These are phyloP conservation scores for Jatropha multifida DNA, from an alignment of 441 rosid species.

Conservation along the genomic window DNA sequence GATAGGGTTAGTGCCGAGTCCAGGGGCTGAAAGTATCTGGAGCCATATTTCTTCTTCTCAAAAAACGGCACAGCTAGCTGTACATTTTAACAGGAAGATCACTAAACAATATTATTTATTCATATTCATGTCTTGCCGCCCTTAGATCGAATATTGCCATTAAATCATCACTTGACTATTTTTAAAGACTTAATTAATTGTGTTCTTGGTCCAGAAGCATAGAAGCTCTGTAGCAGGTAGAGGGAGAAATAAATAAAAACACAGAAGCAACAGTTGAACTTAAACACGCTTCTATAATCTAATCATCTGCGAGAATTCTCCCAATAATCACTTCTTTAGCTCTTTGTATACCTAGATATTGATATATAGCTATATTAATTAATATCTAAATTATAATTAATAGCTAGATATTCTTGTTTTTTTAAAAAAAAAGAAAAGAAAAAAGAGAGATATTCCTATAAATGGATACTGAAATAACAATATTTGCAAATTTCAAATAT, in stretches of 20 bases:
- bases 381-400: background rate
- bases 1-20: background rate
- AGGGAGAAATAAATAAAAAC: background rate
- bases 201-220: background rate
- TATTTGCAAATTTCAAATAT: background rate
- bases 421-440: too few species aligned
- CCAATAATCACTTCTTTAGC: constrained; percentile 3
- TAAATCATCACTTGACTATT: background rate
- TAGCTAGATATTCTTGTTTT: background rate
- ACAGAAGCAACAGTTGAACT: background rate
- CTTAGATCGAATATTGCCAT: background rate
- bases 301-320: background rate
- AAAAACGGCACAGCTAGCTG: constrained; percentile 24
- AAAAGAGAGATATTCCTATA: too few species aligned
- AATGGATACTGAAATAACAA: background rate
- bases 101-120: background rate
- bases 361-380: background rate
- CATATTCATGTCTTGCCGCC: constrained; percentile 28
- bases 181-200: background rate
- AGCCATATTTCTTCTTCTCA: background rate
- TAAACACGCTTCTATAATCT: background rate
- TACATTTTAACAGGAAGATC: background rate
- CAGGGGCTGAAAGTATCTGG: background rate
- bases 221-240: background rate
- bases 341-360: too few species aligned